Conservation (phyloP, 2,329 filamentous ascomycete species). For the Pseudogymnoascus sp. region DNA sequence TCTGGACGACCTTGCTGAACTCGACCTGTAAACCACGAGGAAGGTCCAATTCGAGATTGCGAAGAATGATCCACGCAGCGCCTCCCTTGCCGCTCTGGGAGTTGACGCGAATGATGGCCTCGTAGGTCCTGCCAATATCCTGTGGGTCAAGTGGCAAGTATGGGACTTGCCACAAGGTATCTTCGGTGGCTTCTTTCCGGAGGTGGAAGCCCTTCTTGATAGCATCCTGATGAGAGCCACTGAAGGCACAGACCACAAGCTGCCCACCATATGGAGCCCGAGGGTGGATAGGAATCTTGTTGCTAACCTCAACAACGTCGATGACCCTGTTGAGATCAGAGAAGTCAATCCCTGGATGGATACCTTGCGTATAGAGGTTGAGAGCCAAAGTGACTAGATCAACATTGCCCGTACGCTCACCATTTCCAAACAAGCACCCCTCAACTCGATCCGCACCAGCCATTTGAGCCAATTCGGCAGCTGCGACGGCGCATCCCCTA, state of each 20-base stretch:
- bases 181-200: constrained; percentile 55
- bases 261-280: constrained; percentile 86
- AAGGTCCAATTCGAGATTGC: constrained; percentile 81
- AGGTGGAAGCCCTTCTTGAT: constrained; percentile 86
- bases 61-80: constrained; percentile 87
- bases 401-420: constrained; percentile 91
- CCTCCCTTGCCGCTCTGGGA: constrained; percentile 93
- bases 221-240: constrained; percentile 87
- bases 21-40: constrained; percentile 87
- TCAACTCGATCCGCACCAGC: constrained; percentile 91
- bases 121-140: constrained; percentile 94
- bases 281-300: constrained; percentile 88
- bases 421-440: constrained; percentile 89
- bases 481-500: constrained; percentile 80
- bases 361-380: constrained; percentile 91
- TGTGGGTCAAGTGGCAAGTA: constrained; percentile 89
- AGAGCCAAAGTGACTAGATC: constrained; percentile 87
- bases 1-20: constrained; percentile 82
- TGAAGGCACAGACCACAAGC: constrained; percentile 88
- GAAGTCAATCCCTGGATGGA: constrained; percentile 80
- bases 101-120: constrained; percentile 96
- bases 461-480: constrained; percentile 91
- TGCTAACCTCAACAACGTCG: constrained; percentile 82
- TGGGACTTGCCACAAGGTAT: constrained; percentile 74
- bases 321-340: constrained; percentile 82